These are phyloP conservation scores for Hippophae gyantsensis DNA, from an alignment of 306 rosid genomes.

Conservation along the genomic window DNA sequence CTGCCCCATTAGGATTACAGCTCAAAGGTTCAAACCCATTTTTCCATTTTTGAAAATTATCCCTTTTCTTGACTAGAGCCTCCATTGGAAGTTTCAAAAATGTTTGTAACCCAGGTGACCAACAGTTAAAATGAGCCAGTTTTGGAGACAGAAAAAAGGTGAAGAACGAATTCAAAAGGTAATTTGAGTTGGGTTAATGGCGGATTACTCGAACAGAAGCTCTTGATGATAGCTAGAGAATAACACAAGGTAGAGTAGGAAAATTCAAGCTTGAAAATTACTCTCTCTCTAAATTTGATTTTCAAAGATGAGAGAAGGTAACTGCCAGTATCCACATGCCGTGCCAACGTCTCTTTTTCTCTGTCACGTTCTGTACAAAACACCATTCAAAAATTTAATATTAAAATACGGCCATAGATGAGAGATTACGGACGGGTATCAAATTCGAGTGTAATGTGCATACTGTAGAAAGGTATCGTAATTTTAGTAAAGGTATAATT, in stretches of 20 bases:
- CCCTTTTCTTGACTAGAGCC: conserved; percentile 33
- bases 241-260: not conserved
- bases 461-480: too few species aligned
- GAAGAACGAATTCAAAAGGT: conserved; percentile 9
- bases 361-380: not conserved
- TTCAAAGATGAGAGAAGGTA: conserved; percentile 25
- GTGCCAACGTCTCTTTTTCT: conserved; percentile 49
- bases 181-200: conserved; percentile 12
- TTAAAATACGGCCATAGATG: conserved; percentile 19
- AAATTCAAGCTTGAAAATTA: not conserved
- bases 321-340: conserved; percentile 31
- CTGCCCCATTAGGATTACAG: conserved; percentile 11
- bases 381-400: conserved; percentile 38
- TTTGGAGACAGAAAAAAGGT: not conserved
- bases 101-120: conserved; percentile 32
- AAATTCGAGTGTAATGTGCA: too few species aligned
- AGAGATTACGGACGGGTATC: conserved; percentile 1
- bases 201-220: conserved; percentile 3
- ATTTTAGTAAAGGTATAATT: too few species aligned
- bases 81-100: conserved; percentile 43
- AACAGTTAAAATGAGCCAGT: conserved; percentile 25
- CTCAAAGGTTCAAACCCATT: conserved; percentile 31
- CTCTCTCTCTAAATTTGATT: conserved; percentile 22
- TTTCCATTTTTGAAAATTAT: conserved; percentile 25
- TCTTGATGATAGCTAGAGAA: conserved; percentile 6